Evolutionary conservation across 2,329 filamentous ascomycete species (phyloP).

Genomic region (Sporothrix schenckii): DNA sequence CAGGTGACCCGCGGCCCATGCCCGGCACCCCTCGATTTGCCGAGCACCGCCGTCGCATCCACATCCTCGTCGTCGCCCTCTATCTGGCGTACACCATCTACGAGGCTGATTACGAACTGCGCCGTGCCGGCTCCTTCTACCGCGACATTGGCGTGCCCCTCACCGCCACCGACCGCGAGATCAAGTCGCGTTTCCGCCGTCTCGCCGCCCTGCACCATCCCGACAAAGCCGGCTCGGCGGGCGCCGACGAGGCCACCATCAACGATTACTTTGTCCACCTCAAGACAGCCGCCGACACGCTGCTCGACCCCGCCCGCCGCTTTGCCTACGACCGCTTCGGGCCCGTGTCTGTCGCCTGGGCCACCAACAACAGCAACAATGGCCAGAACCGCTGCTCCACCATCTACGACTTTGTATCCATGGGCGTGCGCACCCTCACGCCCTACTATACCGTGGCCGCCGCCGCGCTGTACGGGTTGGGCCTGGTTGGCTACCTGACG

Average conservation of each 20-base stretch:
- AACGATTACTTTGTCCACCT: slow-evolving; percentile 73
- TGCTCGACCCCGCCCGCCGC: slow-evolving; percentile 73
- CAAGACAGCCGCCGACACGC: slow-evolving; percentile 79
- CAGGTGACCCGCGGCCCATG: slow-evolving; percentile 77
- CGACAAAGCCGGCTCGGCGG: slow-evolving; percentile 66
- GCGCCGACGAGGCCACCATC: slow-evolving; percentile 42
- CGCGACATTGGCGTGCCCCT: slow-evolving; percentile 71
- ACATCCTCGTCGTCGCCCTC: slow-evolving; percentile 76
- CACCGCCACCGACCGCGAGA: slow-evolving; percentile 69
- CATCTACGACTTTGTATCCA: slow-evolving; percentile 70
- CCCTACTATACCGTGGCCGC: slow-evolving; percentile 65
- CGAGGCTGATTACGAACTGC: slow-evolving; percentile 83
- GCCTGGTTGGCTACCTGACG: slow-evolving; percentile 67
- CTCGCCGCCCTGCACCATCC: slow-evolving; percentile 75
- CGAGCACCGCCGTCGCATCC: slow-evolving; percentile 77
- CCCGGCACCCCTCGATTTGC: slow-evolving; percentile 69
- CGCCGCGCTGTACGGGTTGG: slow-evolving; percentile 62
- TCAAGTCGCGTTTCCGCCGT: slow-evolving; percentile 84
- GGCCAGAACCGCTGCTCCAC: slow-evolving; percentile 58
- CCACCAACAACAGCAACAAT: slow-evolving; percentile 37
- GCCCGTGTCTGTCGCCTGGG: slow-evolving; percentile 68
- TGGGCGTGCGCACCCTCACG: slow-evolving; percentile 61
- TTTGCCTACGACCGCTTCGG: slow-evolving; percentile 93
- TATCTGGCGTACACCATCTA: slow-evolving; percentile 93
- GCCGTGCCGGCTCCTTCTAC: slow-evolving; percentile 75